Base-by-base conservation (phyloP, 2,329 filamentous ascomycete genomes). In the Lanzia echinophila region DNA sequence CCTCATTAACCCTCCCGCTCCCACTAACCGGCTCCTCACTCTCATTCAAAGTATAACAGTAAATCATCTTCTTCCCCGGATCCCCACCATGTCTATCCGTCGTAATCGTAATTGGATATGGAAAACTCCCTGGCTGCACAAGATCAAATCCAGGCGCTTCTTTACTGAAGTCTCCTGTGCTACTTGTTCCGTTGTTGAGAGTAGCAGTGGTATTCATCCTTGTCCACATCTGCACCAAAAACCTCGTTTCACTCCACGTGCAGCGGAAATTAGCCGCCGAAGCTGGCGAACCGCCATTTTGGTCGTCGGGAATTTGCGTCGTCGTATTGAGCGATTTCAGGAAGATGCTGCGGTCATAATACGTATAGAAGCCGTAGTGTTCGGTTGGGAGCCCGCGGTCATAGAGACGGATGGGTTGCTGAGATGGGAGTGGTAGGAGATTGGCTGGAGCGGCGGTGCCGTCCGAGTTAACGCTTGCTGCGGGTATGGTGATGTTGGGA, bases 331-430 rank as follows among this genome's bases (percentile, higher is more conserved):
- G 36, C 10, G 36, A 39, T 19, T 84, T 82, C 58, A 95, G 76
- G 73, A 92, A 95, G 59, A 95, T 88, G 8, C 86, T 87, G 60
- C 90, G 88, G 71, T 90, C 84, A 70, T 88, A 97, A 74, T 96
- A 95, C 0, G 81, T 88, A 72, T 96, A 96, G 72, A 96, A 96
- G 2, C 89, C 90, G 69, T 95, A 96, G 71, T 96, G 90, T 69
- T 97, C 92, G 0, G 85, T 86, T 2, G 79, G 73, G 28, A 87
- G 75, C 17, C 87, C 90, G 19, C 90, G 87, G 68, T 97, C 89
- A 69, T 85, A 97, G 1, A 97, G 79, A 1, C 88, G 82, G 12
- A 97, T 75, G 0, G 90, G 92, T 65, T 97, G 94, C 56, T 86
- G 81, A 6, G 74, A 72, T 0, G 87, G 81, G 7, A 79, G 75